phyloP scores from a whole-genome alignment of 495 filamentous ascomycete species.

The Hypoxylon crocopeplum region DNA sequence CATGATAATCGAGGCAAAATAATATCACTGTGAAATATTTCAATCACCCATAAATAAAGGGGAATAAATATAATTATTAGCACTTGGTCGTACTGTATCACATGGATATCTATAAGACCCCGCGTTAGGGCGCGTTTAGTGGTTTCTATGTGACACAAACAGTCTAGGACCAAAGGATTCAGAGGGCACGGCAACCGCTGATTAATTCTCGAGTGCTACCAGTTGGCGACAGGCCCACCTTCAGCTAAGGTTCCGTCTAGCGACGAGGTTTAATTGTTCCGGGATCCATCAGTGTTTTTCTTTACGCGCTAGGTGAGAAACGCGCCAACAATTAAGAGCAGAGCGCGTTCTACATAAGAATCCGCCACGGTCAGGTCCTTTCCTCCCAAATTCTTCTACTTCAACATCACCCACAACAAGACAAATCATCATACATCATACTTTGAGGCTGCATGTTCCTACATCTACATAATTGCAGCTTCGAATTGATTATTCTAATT shows the following conservation, averaged over 20 bases:
- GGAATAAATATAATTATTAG: too few relatives aligned
- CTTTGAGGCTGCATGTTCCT: slow-evolving; percentile 18
- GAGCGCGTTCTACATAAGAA: slow-evolving; percentile 41
- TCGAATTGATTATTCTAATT: slow-evolving; percentile 11
- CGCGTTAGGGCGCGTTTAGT: slow-evolving; percentile 39
- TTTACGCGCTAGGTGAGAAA: slow-evolving; percentile 30
- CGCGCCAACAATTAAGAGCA: slow-evolving; percentile 21
- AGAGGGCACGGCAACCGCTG: slow-evolving; percentile 17
- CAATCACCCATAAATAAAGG: too few relatives aligned
- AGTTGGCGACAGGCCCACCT: slow-evolving; percentile 21
- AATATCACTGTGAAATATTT: too few relatives aligned
- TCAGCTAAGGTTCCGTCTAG: background rate
- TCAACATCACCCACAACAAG: slow-evolving; percentile 34
- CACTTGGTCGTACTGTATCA: background rate
- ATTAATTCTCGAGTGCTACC: slow-evolving; percentile 31
- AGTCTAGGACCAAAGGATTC: background rate
- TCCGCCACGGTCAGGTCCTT: slow-evolving; percentile 7
- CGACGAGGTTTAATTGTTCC: slow-evolving; percentile 30
- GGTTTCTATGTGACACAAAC: slow-evolving; percentile 17
- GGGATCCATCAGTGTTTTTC: slow-evolving; percentile 22
- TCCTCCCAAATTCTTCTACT: slow-evolving; percentile 26
- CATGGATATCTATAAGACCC: slow-evolving; percentile 8
- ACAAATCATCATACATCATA: slow-evolving; percentile 21
- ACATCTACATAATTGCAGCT: slow-evolving; percentile 23
- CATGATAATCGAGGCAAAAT: too few relatives aligned